phyloP scores from a whole-genome alignment of 805 yeast genomes.

The Ogataea nakhonphanomensis region DNA sequence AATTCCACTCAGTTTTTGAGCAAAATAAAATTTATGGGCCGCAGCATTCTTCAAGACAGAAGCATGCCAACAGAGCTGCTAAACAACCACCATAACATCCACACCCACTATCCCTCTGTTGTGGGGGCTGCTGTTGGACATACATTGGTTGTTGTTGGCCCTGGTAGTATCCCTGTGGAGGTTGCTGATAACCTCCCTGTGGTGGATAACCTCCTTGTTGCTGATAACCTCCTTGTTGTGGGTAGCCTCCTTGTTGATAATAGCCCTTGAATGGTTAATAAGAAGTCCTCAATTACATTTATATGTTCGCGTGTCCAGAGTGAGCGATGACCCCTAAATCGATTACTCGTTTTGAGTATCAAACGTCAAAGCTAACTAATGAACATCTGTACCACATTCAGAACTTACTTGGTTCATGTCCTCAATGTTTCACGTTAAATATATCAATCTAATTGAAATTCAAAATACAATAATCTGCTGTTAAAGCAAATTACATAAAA shows the following conservation, averaged over 20 bases:
- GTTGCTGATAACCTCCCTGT: slow-evolving; percentile 15
- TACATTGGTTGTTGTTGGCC: slow-evolving; percentile 26
- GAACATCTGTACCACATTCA: background rate
- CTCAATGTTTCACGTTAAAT: background rate
- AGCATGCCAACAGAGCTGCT: slow-evolving; percentile 21
- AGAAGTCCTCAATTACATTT: background rate
- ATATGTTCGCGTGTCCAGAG: no score
- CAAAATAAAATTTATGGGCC: background rate
- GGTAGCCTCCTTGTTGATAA: slow-evolving; percentile 18
- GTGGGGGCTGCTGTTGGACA: slow-evolving; percentile 23
- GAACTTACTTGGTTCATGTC: slow-evolving; percentile 1
- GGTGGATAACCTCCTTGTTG: slow-evolving; percentile 18
- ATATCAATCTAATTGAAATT: background rate
- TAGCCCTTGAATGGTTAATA: slow-evolving; percentile 15
- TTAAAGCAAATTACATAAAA: background rate
- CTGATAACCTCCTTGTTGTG: slow-evolving; percentile 16
- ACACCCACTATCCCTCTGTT: slow-evolving; percentile 14
- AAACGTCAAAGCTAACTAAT: no score
- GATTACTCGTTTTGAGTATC: no score
- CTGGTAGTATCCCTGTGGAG: slow-evolving; percentile 17
- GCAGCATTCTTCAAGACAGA: slow-evolving; percentile 20
- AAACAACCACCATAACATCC: slow-evolving; percentile 22
- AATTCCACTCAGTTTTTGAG: no score
- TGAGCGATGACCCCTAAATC: no score
- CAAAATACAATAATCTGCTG: background rate